Evolutionary conservation across 129 eudicot genomes (phyloP).

Genomic region (Deinandra increscens): DNA sequence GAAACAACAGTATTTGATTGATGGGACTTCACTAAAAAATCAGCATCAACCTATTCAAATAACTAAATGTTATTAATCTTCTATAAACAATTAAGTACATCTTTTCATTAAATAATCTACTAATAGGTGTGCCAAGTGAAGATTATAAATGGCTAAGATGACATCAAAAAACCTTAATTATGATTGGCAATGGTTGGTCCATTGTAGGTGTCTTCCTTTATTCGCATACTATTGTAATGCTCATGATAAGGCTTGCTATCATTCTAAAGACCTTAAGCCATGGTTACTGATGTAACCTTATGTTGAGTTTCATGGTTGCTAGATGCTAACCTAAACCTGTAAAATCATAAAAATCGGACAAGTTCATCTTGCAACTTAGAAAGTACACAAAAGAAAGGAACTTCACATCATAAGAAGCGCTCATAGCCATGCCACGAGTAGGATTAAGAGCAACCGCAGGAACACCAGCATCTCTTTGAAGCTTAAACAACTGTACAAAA

Average conservation of each 20-base stretch:
- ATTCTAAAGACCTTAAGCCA: not conserved
- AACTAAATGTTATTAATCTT: constrained; percentile 37
- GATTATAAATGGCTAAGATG: constrained; percentile 4
- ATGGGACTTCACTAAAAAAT: constrained; percentile 66
- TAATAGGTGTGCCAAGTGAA: not conserved
- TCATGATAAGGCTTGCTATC: constrained; percentile 86
- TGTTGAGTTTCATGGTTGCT: too few relatives aligned
- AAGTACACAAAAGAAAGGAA: too few relatives aligned
- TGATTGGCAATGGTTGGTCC: constrained; percentile 82
- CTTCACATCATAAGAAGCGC: too few relatives aligned
- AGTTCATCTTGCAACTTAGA: too few relatives aligned
- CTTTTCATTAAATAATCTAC: constrained; percentile 10
- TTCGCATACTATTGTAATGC: constrained; percentile 80
- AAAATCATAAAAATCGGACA: too few relatives aligned
- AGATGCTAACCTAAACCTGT: too few relatives aligned
- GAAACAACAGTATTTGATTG: constrained; percentile 47
- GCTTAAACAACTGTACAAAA: too few relatives aligned
- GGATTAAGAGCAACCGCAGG: too few relatives aligned
- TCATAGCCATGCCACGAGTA: too few relatives aligned
- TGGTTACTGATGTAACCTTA: not conserved
- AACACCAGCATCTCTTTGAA: too few relatives aligned
- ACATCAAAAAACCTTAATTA: constrained; percentile 55
- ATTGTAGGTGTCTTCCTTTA: constrained; percentile 68
- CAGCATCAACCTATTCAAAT: constrained; percentile 81
- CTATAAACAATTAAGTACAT: constrained; percentile 21